Base-by-base conservation (phyloP, 2,329 filamentous ascomycete species). In the Paecilomyces formosus region DNA sequence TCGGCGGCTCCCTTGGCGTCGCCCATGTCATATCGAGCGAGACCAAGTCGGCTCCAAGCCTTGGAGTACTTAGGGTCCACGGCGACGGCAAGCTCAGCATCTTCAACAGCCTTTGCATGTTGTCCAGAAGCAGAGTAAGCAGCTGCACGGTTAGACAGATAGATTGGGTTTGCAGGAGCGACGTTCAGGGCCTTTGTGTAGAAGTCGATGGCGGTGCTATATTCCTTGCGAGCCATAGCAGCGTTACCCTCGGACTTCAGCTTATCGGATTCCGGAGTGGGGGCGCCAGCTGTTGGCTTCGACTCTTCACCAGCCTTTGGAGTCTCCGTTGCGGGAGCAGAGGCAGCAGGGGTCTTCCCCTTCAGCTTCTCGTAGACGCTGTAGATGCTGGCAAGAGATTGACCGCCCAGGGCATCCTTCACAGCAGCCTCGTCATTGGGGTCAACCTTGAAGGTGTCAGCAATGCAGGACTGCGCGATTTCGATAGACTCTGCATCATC, bases 401-500 rank as follows among this genome's bases (percentile, higher is more conserved):
- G 92, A 64, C 87, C 84, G 70, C 92, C 92, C 64, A 96, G 81
- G 65, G 92, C 91, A 65, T 89, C 85, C 64, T 85, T 79, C 67
- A 93, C 80, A 67, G 90, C 87, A 57, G 83, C 79, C 69, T 85
- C 81, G 76, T 96, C 87, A 62, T 82, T 78, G n/a, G 90, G 85
- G 77, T 97, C 92, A 69, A 99, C 89, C 76, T 95, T 91, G 85
- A 97, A 99, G 66, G 89, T 88, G 74, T 97, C 93, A 66, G 88
- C 85, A 75, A 99, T 97, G 79, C 93, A 97, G 78, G 92, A 92
- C 72, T 89, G 84, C 65, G 94, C 94, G 56, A 99, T 88, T 72
- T 99, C 94, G 74, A 99, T 89, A 63, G 88, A 93, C 72, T 99
- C 94, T 66, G 88, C 85, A 75, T 99, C 93, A 68, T 97, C 94